Percentiles rank a stretch among this genome's conserved stretches.
Conservation (phyloP, 352 stramenopile species). For the Plasmopara viticola region DNA sequence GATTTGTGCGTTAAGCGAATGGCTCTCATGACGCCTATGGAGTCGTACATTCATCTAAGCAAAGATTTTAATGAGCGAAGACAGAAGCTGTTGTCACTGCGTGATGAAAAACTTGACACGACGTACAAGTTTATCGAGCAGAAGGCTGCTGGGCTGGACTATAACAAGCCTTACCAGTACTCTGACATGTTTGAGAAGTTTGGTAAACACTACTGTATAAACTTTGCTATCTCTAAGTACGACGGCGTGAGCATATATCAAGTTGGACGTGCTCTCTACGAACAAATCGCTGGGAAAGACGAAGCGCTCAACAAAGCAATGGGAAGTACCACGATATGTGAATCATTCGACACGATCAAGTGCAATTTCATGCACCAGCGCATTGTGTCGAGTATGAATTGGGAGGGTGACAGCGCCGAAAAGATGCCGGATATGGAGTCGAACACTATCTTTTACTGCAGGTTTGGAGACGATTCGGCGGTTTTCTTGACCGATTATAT, state of each 20-base stretch:
- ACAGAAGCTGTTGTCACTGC: slow-evolving; percentile 47
- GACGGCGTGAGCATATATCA: slow-evolving; percentile 57
- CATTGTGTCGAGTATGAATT: slow-evolving; percentile 70
- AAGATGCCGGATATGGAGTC: slow-evolving; percentile 66
- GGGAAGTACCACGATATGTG: slow-evolving; percentile 53
- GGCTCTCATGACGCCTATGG: slow-evolving; percentile 74
- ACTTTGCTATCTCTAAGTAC: slow-evolving; percentile 71
- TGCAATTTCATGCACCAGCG: slow-evolving; percentile 80
- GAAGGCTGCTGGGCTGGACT: slow-evolving; percentile 48
- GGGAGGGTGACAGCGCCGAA: slow-evolving; percentile 32
- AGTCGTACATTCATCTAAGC: slow-evolving; percentile 47
- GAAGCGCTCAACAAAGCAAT: slow-evolving; percentile 48
- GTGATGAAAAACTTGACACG: slow-evolving; percentile 74
- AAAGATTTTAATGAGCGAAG: slow-evolving; percentile 57
- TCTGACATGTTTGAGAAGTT: slow-evolving; percentile 79
- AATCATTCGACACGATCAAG: slow-evolving; percentile 71
- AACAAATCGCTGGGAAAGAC: slow-evolving; percentile 63
- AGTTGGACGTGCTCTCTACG: slow-evolving; percentile 61
- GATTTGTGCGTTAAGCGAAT: slow-evolving; percentile 31
- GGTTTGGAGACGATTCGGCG: slow-evolving; percentile 53
- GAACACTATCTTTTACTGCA: slow-evolving; percentile 62
- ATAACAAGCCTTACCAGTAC: slow-evolving; percentile 60
- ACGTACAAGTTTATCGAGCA: slow-evolving; percentile 77
- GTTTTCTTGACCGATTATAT: slow-evolving; percentile 73
- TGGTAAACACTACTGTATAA: slow-evolving; percentile 72